Base-by-base conservation (phyloP, 2,329 filamentous ascomycete species). In the Lachnellula subtilissima region DNA sequence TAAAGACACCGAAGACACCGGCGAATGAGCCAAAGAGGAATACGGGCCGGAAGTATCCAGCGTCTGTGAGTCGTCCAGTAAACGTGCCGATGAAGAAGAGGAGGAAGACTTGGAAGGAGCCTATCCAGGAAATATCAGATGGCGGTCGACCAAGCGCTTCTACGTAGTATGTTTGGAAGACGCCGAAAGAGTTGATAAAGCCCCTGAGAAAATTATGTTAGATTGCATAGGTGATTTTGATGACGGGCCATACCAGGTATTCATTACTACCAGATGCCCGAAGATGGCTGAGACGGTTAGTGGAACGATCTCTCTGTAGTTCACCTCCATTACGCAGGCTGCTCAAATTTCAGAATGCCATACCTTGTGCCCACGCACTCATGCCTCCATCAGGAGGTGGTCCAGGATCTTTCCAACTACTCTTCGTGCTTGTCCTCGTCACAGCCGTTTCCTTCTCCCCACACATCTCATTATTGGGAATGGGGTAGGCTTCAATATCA, bases 111-210 rank as follows among this genome's bases (percentile, higher is more conserved):
- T 76, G 73, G 14, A 75, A 62, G n/a, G 67, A 67, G n/a, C 75
- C 74, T n/a, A 78, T 69, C 76, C 74, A 78, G 19, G 74, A 74
- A 28, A 77, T 72, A 28, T 69, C 65, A 1, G 71, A 73, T 1
- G 72, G 67, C 1, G 70, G 59, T 2, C 64, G 62, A 1, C 64
- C 37, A 7, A 76, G 65, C 0, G 64, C 52, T 5, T 64, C 64
- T 3, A 69, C 66, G 57, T 78, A 77, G 63, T 76, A 75, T 14
- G 69, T 65, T 65, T 78, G 74, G 57, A 76, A 78, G 25, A 76
- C 66, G 9, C 75, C 75, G 52, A 74, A 76, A 6, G 70, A 71
- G 52, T 72, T 73, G 55, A 72, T 69, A 50, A 71, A 67, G 3
- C 70, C 71, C 72, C 68, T 32, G 28, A 4, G 28, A 32, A 9